Conservation (phyloP, 2,329 filamentous ascomycete genomes). For the Trichoderma aggressivum region DNA sequence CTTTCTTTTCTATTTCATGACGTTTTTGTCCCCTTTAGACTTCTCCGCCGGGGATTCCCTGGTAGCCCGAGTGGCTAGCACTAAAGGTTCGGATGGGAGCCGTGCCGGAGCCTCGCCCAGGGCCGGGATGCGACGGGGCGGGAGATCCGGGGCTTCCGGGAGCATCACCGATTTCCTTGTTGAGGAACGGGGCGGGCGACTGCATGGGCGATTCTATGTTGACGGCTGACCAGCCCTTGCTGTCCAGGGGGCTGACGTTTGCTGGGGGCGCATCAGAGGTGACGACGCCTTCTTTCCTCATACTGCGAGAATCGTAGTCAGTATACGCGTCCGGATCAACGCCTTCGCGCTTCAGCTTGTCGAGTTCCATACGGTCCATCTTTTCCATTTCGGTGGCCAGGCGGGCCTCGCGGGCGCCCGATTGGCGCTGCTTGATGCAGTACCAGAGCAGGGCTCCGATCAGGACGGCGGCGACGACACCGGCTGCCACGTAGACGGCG, state of each 20-base stretch:
- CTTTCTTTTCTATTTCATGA: neutral
- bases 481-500: constrained; percentile 49
- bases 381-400: constrained; percentile 43
- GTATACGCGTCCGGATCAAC: constrained; percentile 47
- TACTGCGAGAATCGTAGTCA: constrained; percentile 23
- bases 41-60: constrained; percentile 13
- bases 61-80: constrained; percentile 17
- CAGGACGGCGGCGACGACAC: constrained; percentile 42
- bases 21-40: neutral
- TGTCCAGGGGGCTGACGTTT: constrained; percentile 20
- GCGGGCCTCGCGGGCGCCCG: constrained; percentile 50
- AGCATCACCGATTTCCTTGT: constrained; percentile 20
- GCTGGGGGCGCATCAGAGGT: constrained; percentile 22
- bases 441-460: constrained; percentile 46
- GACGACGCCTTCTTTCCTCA: constrained; percentile 18
- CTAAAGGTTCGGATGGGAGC: constrained; percentile 21
- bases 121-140: constrained; percentile 10
- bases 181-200: constrained; percentile 13
- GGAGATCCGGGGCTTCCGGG: constrained; percentile 6
- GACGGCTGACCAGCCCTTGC: constrained; percentile 17
- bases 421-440: constrained; percentile 54
- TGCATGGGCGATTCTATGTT: constrained; percentile 13
- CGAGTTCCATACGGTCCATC: constrained; percentile 50
- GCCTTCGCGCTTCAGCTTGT: constrained; percentile 46
- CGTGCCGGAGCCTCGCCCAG: constrained; percentile 20